Conservation (phyloP, 495 filamentous ascomycete species). For the Daldinia bambusicola region DNA sequence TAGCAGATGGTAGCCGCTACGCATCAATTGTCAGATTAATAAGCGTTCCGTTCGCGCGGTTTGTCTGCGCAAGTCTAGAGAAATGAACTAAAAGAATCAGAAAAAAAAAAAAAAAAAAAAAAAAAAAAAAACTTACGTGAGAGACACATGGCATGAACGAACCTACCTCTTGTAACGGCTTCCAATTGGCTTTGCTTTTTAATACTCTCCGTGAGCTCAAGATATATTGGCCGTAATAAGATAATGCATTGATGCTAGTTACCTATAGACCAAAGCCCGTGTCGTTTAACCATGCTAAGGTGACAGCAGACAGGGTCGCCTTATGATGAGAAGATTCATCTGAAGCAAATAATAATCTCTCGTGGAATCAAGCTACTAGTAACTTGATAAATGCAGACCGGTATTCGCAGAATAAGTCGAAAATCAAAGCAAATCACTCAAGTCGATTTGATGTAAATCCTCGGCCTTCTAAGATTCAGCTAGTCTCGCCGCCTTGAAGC, state of each 20-base stretch:
- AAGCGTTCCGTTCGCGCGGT: slow-evolving; percentile 54
- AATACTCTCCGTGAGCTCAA: neutral
- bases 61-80: slow-evolving; percentile 7
- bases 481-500: slow-evolving; percentile 88
- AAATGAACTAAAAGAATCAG: too few relatives aligned
- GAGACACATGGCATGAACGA: slow-evolving; percentile 1
- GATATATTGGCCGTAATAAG: neutral
- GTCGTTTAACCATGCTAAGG: neutral
- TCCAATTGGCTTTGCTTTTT: slow-evolving; percentile 5
- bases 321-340: too few relatives aligned
- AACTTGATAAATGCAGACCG: slow-evolving; percentile 5
- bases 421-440: slow-evolving; percentile 12
- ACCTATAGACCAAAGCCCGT: slow-evolving; percentile 19
- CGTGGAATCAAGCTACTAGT: neutral
- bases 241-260: slow-evolving; percentile 38
- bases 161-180: slow-evolving; percentile 15
- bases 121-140: too few relatives aligned
- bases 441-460: slow-evolving; percentile 17
- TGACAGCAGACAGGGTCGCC: too few relatives aligned
- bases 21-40: slow-evolving; percentile 63
- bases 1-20: slow-evolving; percentile 64
- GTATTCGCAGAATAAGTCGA: neutral
- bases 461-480: slow-evolving; percentile 49
- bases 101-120: too few relatives aligned
- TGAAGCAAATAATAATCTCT: neutral